Evolutionary conservation across 768 basidiomycete species (phyloP).

Genomic region (Chalciporus chontae): DNA sequence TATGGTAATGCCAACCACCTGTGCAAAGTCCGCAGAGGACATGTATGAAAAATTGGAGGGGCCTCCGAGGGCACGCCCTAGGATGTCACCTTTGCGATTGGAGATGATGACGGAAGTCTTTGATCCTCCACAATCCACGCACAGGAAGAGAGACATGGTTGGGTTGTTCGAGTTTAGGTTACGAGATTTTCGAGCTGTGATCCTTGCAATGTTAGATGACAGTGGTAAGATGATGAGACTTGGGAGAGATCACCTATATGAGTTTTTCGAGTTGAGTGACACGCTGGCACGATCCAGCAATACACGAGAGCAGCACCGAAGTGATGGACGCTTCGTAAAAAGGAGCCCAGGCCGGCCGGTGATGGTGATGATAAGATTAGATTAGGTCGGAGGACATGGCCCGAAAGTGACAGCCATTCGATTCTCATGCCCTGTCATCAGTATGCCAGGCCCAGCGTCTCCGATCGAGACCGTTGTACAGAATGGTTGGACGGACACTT

Average conservation of each 20-base stretch:
- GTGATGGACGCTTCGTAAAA: background rate
- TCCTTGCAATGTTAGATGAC: background rate
- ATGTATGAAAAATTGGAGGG: slow-evolving; percentile 88
- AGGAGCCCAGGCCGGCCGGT: background rate
- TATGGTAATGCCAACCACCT: slow-evolving; percentile 50
- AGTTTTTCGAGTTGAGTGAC: background rate
- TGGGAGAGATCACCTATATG: too few species aligned
- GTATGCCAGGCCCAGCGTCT: too few species aligned
- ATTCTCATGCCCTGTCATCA: too few species aligned
- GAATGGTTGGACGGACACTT: too few species aligned
- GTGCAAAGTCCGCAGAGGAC: slow-evolving; percentile 55
- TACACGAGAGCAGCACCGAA: background rate
- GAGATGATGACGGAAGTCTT: slow-evolving; percentile 80
- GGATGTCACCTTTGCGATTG: slow-evolving; percentile 51
- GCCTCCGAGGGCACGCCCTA: slow-evolving; percentile 67
- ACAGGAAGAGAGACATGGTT: slow-evolving; percentile 64
- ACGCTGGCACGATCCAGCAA: background rate
- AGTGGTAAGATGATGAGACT: background rate
- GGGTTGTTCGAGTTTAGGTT: background rate
- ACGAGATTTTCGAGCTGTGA: too few species aligned
- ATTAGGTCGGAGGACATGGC: background rate
- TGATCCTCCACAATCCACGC: slow-evolving; percentile 85
- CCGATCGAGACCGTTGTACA: too few species aligned
- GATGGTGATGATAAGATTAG: background rate
- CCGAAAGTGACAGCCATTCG: too few species aligned